These are phyloP conservation scores for Akanthomyces dipterigenus DNA, from an alignment of 2,329 filamentous ascomycete genomes.

Conservation along the genomic window DNA sequence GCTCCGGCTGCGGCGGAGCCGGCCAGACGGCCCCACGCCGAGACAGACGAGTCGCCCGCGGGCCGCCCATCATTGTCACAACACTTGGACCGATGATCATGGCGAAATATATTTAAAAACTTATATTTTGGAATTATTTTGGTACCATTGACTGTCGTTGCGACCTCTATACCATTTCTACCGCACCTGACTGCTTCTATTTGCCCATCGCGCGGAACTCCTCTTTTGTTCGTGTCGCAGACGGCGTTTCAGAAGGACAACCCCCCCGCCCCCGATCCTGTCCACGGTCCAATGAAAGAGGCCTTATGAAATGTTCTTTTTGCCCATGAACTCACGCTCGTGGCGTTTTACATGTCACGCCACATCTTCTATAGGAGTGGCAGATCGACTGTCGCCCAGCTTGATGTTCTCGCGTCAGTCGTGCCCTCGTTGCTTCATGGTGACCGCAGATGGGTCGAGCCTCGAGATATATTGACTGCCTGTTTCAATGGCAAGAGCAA, in stretches of 20 bases:
- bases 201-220: neutral
- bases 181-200: neutral
- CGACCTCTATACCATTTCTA: conserved; percentile 1
- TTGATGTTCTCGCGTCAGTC: neutral
- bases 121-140: too few relatives aligned
- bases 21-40: neutral
- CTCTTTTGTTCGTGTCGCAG: neutral
- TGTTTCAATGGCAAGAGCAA: neutral
- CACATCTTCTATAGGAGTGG: too few relatives aligned
- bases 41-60: neutral
- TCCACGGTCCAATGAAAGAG: neutral
- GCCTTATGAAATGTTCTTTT: too few relatives aligned
- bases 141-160: too few relatives aligned
- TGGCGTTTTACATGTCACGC: neutral
- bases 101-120: too few relatives aligned
- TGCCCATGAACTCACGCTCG: neutral
- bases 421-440: neutral
- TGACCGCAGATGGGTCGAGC: neutral
- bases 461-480: neutral
- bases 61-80: too few relatives aligned
- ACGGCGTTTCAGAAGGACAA: conserved; percentile 3
- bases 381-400: neutral
- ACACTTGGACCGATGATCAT: too few relatives aligned
- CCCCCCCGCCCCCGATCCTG: neutral
- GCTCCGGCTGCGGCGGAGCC: neutral